Conservation (phyloP, 1,284 basidiomycete genomes). For the Leccinum fallax region DNA sequence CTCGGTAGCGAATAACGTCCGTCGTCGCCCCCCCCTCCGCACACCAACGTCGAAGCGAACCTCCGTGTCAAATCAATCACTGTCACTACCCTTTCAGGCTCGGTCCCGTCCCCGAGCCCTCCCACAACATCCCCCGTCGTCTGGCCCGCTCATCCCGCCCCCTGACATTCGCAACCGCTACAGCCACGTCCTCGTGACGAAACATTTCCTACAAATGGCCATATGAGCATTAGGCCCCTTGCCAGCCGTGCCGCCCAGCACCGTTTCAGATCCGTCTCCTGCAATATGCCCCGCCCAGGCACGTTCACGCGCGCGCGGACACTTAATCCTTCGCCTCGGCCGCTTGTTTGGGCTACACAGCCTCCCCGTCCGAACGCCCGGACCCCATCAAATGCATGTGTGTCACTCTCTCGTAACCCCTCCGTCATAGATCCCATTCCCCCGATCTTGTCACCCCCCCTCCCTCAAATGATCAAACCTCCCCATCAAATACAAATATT, state of each 20-base stretch:
- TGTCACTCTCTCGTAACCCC: conserved; percentile 20
- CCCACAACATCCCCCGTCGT: not conserved
- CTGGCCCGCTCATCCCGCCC: not conserved
- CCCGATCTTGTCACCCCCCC: conserved; percentile 9
- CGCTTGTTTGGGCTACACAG: conserved; percentile 32
- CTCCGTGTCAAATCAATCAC: conserved; percentile 17
- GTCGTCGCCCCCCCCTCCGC: conserved; percentile 15
- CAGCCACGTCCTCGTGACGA: conserved; percentile 20
- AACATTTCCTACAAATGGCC: conserved; percentile 21
- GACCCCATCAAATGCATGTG: conserved; percentile 19
- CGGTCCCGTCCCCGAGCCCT: conserved; percentile 15
- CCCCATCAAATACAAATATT: conserved; percentile 10
- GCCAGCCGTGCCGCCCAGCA: conserved; percentile 26
- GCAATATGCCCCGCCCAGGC: conserved; percentile 28
- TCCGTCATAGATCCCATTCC: conserved; percentile 20
- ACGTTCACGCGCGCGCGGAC: conserved; percentile 29
- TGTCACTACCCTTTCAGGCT: conserved; percentile 4
- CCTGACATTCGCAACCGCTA: conserved; percentile 30
- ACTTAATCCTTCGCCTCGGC: conserved; percentile 20
- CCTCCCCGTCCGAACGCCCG: conserved; percentile 22
- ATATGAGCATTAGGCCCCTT: conserved; percentile 18
- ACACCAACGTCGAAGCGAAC: conserved; percentile 25
- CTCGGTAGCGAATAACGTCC: conserved; percentile 43
- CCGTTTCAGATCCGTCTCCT: conserved; percentile 34
- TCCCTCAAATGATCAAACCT: not conserved